These are phyloP conservation scores for Saccharum hybrid DNA, from an alignment of 202 grass and related monocot genomes.

Conservation along the genomic window DNA sequence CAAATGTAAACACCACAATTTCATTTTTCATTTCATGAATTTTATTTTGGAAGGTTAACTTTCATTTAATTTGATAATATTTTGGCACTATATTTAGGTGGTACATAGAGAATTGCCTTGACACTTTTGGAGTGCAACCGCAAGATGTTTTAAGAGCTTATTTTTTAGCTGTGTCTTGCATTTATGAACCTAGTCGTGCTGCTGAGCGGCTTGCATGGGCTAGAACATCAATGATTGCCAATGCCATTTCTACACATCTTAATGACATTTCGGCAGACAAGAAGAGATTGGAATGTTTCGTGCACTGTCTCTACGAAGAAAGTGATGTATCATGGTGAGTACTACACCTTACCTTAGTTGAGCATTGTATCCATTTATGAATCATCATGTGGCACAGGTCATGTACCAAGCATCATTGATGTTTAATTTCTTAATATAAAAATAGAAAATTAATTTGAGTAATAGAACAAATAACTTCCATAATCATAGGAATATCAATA, in stretches of 20 bases:
- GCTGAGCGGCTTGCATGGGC: constrained; percentile 70
- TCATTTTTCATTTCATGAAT: background rate
- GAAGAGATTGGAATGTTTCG: constrained; percentile 43
- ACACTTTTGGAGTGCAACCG: constrained; percentile 36
- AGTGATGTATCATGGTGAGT: constrained; percentile 43
- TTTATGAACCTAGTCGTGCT: constrained; percentile 71
- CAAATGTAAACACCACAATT: constrained; percentile 49
- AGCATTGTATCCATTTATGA: background rate
- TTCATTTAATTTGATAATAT: background rate
- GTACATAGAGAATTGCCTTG: constrained; percentile 56
- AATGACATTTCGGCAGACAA: background rate
- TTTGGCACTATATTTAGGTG: constrained; percentile 49
- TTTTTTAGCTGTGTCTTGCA: constrained; percentile 60
- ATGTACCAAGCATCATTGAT: background rate
- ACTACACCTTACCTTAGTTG: background rate
- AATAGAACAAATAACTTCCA: background rate
- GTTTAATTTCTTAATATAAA: background rate
- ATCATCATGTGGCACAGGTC: background rate
- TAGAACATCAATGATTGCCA: constrained; percentile 51
- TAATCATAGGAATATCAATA: background rate
- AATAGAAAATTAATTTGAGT: background rate
- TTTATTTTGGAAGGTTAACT: background rate
- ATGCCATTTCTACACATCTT: constrained; percentile 49
- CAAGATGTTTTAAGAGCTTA: constrained; percentile 59
- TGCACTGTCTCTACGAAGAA: constrained; percentile 39